Conservation (phyloP, 257 asterid species). For the Apocynum venetum region DNA sequence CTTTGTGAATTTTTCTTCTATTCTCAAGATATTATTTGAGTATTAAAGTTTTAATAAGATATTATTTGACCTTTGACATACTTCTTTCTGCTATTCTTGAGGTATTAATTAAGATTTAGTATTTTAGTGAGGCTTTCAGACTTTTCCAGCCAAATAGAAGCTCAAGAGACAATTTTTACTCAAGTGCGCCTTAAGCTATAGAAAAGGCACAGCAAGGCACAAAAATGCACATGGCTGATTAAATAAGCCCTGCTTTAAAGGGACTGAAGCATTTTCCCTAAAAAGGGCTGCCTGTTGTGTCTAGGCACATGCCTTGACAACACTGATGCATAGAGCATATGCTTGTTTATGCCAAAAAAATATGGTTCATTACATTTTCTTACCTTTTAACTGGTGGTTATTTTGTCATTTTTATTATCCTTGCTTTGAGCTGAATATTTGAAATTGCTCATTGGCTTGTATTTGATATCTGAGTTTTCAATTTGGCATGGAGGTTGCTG, state of each 20-base stretch:
- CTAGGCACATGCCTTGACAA: not conserved
- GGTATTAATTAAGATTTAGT: not conserved
- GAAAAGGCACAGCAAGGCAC: no score
- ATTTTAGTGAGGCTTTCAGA: no score
- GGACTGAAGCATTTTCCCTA: not conserved
- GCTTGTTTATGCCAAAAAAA: not conserved
- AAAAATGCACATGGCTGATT: not conserved
- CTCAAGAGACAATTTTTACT: no score
- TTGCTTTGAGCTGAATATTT: not conserved
- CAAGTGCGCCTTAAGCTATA: no score
- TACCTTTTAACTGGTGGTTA: not conserved
- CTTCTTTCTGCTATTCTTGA: not conserved
- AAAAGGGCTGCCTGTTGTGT: not conserved
- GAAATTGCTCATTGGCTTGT: constrained; percentile 11
- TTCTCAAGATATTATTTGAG: not conserved
- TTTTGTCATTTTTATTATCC: not conserved
- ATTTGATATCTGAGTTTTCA: constrained; percentile 27
- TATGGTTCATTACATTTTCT: not conserved
- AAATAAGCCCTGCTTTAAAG: not conserved
- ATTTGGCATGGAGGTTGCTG: constrained; percentile 69
- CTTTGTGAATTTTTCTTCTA: not conserved
- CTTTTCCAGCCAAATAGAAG: not conserved
- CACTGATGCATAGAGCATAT: not conserved
- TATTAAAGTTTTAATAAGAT: not conserved
- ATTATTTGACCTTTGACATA: not conserved